Conservation (phyloP, 768 basidiomycete species). For the Mycena albidolilacea region DNA sequence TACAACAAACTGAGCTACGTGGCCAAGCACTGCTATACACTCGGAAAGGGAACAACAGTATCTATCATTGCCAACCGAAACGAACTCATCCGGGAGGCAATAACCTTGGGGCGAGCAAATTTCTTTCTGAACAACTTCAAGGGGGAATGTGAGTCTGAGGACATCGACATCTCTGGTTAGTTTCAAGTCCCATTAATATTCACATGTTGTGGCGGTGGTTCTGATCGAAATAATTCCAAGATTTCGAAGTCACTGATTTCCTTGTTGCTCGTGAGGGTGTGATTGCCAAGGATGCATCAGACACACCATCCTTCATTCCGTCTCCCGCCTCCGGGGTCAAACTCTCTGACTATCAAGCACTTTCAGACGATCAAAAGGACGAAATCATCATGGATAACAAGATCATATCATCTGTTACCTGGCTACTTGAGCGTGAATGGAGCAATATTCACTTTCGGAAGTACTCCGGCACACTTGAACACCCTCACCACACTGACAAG, state of each 20-base stretch:
- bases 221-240: neutral
- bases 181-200: neutral
- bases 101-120: too few species aligned
- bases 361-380: neutral
- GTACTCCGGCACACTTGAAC: neutral
- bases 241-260: too few species aligned
- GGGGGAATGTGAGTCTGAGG: neutral
- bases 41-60: neutral
- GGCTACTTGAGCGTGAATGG: neutral
- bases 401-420: neutral
- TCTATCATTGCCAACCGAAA: too few species aligned
- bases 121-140: neutral
- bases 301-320: neutral
- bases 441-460: neutral
- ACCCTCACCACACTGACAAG: neutral
- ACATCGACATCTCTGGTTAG: neutral
- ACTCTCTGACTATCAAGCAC: neutral
- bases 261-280: slow-evolving; percentile 14
- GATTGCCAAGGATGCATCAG: neutral
- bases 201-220: neutral
- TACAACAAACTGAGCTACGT: neutral
- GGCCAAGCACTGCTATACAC: slow-evolving; percentile 2
- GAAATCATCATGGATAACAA: neutral
- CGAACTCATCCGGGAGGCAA: too few species aligned
- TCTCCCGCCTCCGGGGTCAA: slow-evolving; percentile 8